Percentiles rank a stretch among this genome's conserved stretches.
phyloP scores from a whole-genome alignment of 768 basidiomycete species.

The Clitopilus hobsonii region DNA sequence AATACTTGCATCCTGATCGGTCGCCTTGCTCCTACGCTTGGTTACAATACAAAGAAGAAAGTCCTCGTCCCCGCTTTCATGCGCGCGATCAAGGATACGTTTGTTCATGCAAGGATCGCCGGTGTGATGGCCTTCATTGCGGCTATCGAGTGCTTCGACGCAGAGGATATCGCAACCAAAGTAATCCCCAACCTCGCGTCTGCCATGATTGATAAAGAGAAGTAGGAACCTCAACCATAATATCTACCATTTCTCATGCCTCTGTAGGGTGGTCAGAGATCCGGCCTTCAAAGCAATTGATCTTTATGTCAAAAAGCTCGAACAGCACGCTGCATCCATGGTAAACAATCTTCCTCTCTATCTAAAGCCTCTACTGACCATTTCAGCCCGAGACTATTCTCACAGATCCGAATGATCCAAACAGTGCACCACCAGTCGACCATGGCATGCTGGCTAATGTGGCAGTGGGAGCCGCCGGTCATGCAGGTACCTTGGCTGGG shows the following conservation, averaged over 20 bases:
- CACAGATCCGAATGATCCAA: constrained; percentile 22
- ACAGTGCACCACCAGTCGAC: constrained; percentile 23
- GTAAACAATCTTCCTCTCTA: constrained; percentile 29
- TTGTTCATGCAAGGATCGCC: constrained; percentile 90
- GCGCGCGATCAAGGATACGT: constrained; percentile 82
- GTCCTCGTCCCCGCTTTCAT: constrained; percentile 96
- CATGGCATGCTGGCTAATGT: constrained; percentile 68
- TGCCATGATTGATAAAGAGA: constrained; percentile 86
- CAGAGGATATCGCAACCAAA: constrained; percentile 83
- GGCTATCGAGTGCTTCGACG: constrained; percentile 83
- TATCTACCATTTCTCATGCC: not conserved
- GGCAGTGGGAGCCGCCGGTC: constrained; percentile 88
- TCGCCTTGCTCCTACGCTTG: constrained; percentile 79
- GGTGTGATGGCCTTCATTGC: constrained; percentile 96
- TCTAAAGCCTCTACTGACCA: not conserved
- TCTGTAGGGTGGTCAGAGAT: constrained; percentile 78
- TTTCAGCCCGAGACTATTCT: constrained; percentile 34
- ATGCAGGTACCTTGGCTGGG: constrained; percentile 87
- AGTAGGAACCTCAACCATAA: constrained; percentile 42
- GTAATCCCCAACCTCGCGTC: constrained; percentile 85
- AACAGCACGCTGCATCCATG: constrained; percentile 77
- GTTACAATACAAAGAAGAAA: constrained; percentile 87
- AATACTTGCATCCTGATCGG: constrained; percentile 97
- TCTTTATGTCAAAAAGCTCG: constrained; percentile 79
- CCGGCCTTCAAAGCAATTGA: constrained; percentile 94